phyloP scores from a whole-genome alignment of 176 grass and related monocot species.

The Juncus effusus region DNA sequence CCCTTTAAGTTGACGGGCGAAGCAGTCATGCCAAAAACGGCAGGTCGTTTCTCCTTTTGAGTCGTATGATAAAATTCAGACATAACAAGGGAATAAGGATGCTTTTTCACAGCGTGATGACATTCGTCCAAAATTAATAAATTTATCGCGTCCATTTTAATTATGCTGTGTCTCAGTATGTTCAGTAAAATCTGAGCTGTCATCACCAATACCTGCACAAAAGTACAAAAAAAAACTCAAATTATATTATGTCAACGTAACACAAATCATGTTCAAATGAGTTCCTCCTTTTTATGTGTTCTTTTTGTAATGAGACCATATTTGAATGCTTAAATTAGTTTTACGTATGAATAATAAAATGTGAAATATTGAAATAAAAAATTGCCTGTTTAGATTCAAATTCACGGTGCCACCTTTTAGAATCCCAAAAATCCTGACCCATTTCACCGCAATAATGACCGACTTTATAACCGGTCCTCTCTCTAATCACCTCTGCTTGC shows the following conservation, averaged over 20 bases:
- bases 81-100: slow-evolving; percentile 99
- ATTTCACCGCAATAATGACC: slow-evolving; percentile 98
- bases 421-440: slow-evolving; percentile 99
- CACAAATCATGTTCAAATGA: neutral
- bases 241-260: neutral
- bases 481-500: slow-evolving; percentile 96
- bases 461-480: slow-evolving; percentile 71
- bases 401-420: slow-evolving; percentile 88
- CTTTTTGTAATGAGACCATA: no score
- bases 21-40: slow-evolving; percentile 98
- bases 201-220: slow-evolving; percentile 97
- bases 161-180: slow-evolving; percentile 99
- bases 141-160: slow-evolving; percentile 99
- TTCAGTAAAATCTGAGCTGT: slow-evolving; percentile 99
- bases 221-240: neutral
- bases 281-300: neutral
- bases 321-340: no score
- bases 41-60: slow-evolving; percentile 74
- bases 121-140: slow-evolving; percentile 99
- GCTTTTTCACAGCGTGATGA: slow-evolving; percentile 99
- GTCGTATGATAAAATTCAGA: slow-evolving; percentile 99
- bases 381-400: slow-evolving; percentile 93
- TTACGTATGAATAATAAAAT: no score
- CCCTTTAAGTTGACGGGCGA: slow-evolving; percentile 99
- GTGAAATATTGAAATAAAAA: neutral